phyloP scores from a whole-genome alignment of 441 rosid genomes.

The Populus hybrid region DNA sequence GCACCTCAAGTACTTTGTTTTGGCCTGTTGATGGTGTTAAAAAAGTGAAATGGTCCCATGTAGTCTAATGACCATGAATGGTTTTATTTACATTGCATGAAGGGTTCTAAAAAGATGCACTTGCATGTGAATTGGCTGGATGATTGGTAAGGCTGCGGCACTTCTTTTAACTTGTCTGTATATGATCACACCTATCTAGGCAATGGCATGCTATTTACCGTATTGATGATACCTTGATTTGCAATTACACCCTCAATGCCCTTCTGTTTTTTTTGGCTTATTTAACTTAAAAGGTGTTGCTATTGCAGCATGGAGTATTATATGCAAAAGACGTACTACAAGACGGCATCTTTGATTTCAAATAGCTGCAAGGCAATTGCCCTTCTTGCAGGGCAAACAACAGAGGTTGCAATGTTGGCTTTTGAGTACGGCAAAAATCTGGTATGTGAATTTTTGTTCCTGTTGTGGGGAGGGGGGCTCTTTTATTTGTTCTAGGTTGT shows the following conservation, averaged over 20 bases:
- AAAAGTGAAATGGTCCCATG: too few relatives aligned
- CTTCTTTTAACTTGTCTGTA: neutral
- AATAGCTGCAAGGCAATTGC: slow-evolving; percentile 93
- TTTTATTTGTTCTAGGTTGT: neutral
- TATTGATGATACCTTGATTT: neutral
- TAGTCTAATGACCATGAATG: too few relatives aligned
- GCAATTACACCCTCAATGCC: neutral
- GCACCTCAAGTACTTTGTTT: too few relatives aligned
- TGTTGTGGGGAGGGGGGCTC: neutral
- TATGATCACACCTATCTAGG: neutral
- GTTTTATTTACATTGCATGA: neutral
- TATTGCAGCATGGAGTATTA: slow-evolving; percentile 83
- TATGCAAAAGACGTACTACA: slow-evolving; percentile 86
- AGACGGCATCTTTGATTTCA: slow-evolving; percentile 85
- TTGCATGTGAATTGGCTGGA: neutral
- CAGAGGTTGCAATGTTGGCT: slow-evolving; percentile 73
- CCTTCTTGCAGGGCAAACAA: slow-evolving; percentile 76
- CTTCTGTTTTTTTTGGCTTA: neutral
- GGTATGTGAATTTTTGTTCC: slow-evolving; percentile 44
- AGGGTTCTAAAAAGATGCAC: neutral
- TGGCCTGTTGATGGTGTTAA: too few relatives aligned
- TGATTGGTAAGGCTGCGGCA: neutral
- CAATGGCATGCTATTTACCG: neutral
- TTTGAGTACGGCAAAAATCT: slow-evolving; percentile 87
- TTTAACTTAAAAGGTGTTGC: slow-evolving; percentile 11